These are phyloP conservation scores for Brachypodium distachyon DNA, from an alignment of 202 grass and related monocot species.

Conservation along the genomic window DNA sequence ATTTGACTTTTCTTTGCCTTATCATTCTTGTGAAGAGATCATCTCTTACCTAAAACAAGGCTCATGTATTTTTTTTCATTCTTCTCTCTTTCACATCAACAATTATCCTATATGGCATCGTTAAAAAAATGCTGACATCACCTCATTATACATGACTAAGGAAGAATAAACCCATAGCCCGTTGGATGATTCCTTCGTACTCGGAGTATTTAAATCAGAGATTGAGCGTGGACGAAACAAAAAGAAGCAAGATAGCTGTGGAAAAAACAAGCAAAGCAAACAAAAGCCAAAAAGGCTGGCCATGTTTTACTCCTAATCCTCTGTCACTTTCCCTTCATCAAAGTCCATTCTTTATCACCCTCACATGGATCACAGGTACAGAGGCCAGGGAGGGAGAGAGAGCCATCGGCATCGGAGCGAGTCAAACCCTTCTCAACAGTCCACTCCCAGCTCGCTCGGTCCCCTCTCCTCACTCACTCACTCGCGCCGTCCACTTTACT, in stretches of 20 bases:
- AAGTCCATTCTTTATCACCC: not conserved
- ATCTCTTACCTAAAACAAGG: no score
- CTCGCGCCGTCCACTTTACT: slow-evolving; percentile 17
- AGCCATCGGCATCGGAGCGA: slow-evolving; percentile 8
- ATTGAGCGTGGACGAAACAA: not conserved
- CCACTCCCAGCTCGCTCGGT: slow-evolving; percentile 11
- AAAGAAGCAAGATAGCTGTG: not conserved
- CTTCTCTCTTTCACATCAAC: no score
- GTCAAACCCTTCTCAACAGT: slow-evolving; percentile 29
- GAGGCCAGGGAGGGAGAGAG: not conserved
- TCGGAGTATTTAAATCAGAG: not conserved
- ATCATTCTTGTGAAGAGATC: no score
- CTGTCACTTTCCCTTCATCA: not conserved
- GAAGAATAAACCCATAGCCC: not conserved
- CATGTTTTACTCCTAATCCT: not conserved
- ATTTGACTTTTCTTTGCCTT: no score
- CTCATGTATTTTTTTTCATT: no score
- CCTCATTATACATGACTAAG: no score
- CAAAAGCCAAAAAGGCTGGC: not conserved
- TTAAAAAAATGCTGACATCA: no score
- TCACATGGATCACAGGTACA: slow-evolving; percentile 11
- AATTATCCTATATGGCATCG: no score
- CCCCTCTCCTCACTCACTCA: slow-evolving; percentile 14
- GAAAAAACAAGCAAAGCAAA: not conserved
- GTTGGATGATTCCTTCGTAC: no score